Conservation (phyloP, 805 yeast species). For the Zygosaccharomyces rouxii region DNA sequence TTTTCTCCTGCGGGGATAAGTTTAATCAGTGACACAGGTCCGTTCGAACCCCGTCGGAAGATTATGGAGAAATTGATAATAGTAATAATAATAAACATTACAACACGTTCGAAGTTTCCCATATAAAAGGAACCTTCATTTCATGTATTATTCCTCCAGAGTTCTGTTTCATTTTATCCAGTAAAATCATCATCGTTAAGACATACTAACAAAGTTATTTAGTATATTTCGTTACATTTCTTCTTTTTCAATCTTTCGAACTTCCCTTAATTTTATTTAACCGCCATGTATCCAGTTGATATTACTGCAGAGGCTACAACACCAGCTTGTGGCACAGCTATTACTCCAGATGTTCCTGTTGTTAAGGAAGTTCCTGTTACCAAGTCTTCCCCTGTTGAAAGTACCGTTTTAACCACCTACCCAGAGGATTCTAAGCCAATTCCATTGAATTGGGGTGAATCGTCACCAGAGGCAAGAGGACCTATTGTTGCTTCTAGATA, state of each 20-base stretch:
- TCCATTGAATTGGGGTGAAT: slow-evolving; percentile 49
- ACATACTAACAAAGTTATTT: neutral
- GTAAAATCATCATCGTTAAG: neutral
- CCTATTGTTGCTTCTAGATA: slow-evolving; percentile 54
- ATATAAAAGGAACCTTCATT: neutral
- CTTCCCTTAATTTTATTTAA: slow-evolving; percentile 1
- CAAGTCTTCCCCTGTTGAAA: slow-evolving; percentile 16
- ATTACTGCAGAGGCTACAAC: slow-evolving; percentile 10
- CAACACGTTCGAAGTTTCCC: slow-evolving; percentile 2
- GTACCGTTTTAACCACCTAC: slow-evolving; percentile 49
- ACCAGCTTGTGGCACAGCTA: slow-evolving; percentile 7
- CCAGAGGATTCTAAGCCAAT: slow-evolving; percentile 50
- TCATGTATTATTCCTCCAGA: neutral
- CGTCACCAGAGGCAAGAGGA: slow-evolving; percentile 47
- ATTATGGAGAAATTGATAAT: slow-evolving; percentile 1
- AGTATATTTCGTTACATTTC: neutral
- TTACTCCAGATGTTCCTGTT: neutral
- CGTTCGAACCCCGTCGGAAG: slow-evolving; percentile 4
- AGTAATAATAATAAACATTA: neutral
- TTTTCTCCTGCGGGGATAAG: neutral
- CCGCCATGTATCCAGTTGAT: slow-evolving; percentile 15
- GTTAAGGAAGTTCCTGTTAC: slow-evolving; percentile 6
- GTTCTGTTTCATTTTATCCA: neutral
- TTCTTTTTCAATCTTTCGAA: neutral
- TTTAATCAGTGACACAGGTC: neutral